Evolutionary conservation across 169 alveolate species (phyloP), one percentile per base, ranked within the genome.

Genomic region (Eimeria falciformis): DNA sequence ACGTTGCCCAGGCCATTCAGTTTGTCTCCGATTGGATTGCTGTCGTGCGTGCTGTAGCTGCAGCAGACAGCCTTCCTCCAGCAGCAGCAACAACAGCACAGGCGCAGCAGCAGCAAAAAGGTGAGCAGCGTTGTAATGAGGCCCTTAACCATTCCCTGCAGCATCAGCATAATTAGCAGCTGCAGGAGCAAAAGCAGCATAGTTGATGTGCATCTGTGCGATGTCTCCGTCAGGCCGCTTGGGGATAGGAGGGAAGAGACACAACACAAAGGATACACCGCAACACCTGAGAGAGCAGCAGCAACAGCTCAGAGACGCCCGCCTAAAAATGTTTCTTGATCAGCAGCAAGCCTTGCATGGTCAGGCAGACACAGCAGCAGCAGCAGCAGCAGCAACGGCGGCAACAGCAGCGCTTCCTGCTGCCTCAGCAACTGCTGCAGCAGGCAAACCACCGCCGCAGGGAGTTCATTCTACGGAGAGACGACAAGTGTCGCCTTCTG

Each of bases 221-320:
- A 45, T 62, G 73, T 29, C 23, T n/a, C 78, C 29, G 78, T 45
- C 6, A 45, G 14, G 5, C 37, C 29, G 78, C 78, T n/a, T 7
- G 45, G 40, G 0, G 78, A 25, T n/a, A n/a, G n/a, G n/a, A n/a
- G n/a, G n/a, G n/a, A n/a, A n/a, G n/a, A 33, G 78, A 66, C 45
- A 25, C 78, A 25, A 18, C 43, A 45, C 78, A 66, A 71, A 25
- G 29, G 53, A 11, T n/a, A 37, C 27, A 40, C 83, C 21, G 83
- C 83, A 71, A 56, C 83, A 71, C 14, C 21, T 71, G 83, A 71
- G 83, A 40, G 53, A 33, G 56, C 83, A 71, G 83, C 83, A 71
- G 55, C 50, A 71, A 0, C 47, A 71, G 29, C 58, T 71, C 9
- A 71, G 83, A 71, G 56, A 37, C 58, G 40, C 83, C 0, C 83